Conservation (phyloP, 2,329 filamentous ascomycete genomes). For the Ophiostoma pallidulum region DNA sequence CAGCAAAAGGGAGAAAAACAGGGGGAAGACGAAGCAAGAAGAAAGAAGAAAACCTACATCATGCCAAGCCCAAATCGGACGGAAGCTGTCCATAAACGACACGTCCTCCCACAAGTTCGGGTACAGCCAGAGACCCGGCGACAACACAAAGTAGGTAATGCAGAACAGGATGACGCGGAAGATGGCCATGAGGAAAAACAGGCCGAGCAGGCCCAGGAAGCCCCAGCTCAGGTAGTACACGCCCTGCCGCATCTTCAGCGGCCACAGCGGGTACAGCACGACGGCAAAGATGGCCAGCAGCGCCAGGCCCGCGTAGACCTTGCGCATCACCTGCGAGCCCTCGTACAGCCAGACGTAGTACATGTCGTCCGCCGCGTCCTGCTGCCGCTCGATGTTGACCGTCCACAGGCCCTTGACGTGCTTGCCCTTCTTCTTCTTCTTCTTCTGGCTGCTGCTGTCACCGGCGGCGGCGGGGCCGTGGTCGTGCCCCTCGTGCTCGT, state of each 20-base stretch:
- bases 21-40: neutral
- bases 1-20: neutral
- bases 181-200: slow-evolving; percentile 97
- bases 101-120: slow-evolving; percentile 98
- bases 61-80: slow-evolving; percentile 95
- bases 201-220: slow-evolving; percentile 75
- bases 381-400: slow-evolving; percentile 90
- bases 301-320: slow-evolving; percentile 79
- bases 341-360: slow-evolving; percentile 98
- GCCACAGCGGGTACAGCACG: slow-evolving; percentile 95
- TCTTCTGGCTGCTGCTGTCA: slow-evolving; percentile 14
- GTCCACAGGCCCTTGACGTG: slow-evolving; percentile 94
- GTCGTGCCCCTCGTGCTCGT: slow-evolving; percentile 60
- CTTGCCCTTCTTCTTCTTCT: slow-evolving; percentile 61
- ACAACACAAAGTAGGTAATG: slow-evolving; percentile 72
- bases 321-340: slow-evolving; percentile 85
- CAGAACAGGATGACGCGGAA: slow-evolving; percentile 93
- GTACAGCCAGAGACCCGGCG: slow-evolving; percentile 95
- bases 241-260: slow-evolving; percentile 76
- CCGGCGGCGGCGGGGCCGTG: slow-evolving; percentile 35
- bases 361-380: slow-evolving; percentile 76
- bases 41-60: slow-evolving; percentile 52
- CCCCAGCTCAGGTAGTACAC: slow-evolving; percentile 98
- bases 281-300: slow-evolving; percentile 76
- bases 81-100: slow-evolving; percentile 95